phyloP scores from a whole-genome alignment of 805 yeast species.

The Yamadazyma scolyti region DNA sequence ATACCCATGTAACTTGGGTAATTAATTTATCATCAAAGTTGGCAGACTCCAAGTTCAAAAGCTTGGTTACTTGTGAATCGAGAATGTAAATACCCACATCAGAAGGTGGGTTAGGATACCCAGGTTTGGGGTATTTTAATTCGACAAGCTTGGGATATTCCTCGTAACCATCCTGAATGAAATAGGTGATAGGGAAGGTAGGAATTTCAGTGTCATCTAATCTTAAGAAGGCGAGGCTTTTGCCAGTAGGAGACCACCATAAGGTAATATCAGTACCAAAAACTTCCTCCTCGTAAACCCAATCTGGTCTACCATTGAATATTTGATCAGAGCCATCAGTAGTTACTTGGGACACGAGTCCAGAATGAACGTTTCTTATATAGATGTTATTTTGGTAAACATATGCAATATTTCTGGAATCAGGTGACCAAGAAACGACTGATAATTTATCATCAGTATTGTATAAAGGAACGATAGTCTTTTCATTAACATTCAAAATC shows the following conservation, averaged over 20 bases:
- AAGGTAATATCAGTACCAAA: slow-evolving; percentile 51
- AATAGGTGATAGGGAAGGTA: slow-evolving; percentile 48
- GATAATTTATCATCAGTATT: slow-evolving; percentile 28
- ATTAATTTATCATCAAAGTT: slow-evolving; percentile 42
- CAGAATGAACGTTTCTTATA: slow-evolving; percentile 35
- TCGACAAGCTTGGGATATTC: slow-evolving; percentile 46
- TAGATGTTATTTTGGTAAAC: slow-evolving; percentile 55
- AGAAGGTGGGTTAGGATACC: slow-evolving; percentile 55
- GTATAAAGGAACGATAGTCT: slow-evolving; percentile 19
- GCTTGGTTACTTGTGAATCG: slow-evolving; percentile 14
- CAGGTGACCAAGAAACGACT: slow-evolving; percentile 63
- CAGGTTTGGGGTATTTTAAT: slow-evolving; percentile 73
- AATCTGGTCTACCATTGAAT: slow-evolving; percentile 70
- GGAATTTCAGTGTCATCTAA: slow-evolving; percentile 60
- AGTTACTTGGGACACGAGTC: slow-evolving; percentile 33
- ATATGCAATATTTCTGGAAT: slow-evolving; percentile 51
- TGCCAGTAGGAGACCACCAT: slow-evolving; percentile 75
- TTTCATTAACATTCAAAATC: slow-evolving; percentile 48
- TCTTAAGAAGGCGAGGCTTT: slow-evolving; percentile 49
- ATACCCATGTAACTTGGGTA: slow-evolving; percentile 62
- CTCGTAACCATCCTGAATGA: slow-evolving; percentile 29
- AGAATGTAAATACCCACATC: slow-evolving; percentile 43
- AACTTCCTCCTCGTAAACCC: slow-evolving; percentile 86
- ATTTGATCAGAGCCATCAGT: slow-evolving; percentile 49
- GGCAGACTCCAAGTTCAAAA: slow-evolving; percentile 12